Evolutionary conservation across 805 yeast genomes (phyloP), one percentile per base, ranked within the genome.

Genomic region (Yamadazyma nakazawae): DNA sequence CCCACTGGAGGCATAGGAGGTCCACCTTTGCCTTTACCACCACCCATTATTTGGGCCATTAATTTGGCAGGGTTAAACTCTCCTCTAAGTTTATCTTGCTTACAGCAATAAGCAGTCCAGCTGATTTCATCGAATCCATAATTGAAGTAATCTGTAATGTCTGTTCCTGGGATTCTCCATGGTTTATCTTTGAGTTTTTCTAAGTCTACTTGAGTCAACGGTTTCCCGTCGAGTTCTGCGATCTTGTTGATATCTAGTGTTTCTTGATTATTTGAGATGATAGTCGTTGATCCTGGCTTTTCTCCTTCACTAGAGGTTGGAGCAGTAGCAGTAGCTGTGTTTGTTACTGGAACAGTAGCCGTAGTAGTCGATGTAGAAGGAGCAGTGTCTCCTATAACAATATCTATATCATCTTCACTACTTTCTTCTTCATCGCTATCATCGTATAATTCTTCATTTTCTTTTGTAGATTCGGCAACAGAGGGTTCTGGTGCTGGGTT

Each of bases 161-260:
- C 97, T 3, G 96, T 96, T 34, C 98, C 99, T 1, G 98, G 97
- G 53, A 87, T 82, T 61, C 99, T 79, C 99, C 99, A 94, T 8
- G 99, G 99, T 68, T 95, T 95, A 54, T 90, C 96, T 53, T 88
- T 89, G 41, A 91, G 69, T 45, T 83, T 85, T 50, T 85, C 92
- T 10, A 92, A 75, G 50, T 87, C 85, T 11, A 92, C 75, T 54
- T 85, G 82, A 0, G 96, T 88, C 41, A 94, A 72, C 3, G 96
- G 96, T 55, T 80, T 76, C 2, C 96, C 97, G 43, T 90, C 85
- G 49, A 76, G 76, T 50, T 78, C 81, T 1, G 89, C 95, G 16
- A 85, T 82, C 36, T 79, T 78, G 56, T 86, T 81, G n/a, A 89
- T 75, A 55, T 88, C 90, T 16, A 71, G 55, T 13, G 85, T 59